A percentile compares a stretch with the other conserved stretches of the same genome.
phyloP scores from a whole-genome alignment of 179 eudicot genomes.

The Beta macrorhiza region DNA sequence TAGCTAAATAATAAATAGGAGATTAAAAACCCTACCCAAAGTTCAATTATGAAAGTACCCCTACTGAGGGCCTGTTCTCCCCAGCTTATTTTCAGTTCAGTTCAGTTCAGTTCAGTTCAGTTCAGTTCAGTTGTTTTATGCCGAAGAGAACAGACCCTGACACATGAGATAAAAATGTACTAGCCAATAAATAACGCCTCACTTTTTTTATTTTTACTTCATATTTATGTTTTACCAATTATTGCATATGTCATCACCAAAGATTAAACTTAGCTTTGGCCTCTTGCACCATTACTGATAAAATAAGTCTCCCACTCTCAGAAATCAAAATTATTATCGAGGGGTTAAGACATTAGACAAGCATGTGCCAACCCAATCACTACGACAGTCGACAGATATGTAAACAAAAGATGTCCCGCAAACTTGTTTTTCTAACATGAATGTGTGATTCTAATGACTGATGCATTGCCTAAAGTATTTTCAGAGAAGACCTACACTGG shows the following conservation, averaged over 20 bases:
- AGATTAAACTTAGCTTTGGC: neutral
- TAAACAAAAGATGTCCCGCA: neutral
- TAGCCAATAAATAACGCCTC: too few relatives aligned
- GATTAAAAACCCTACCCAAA: too few relatives aligned
- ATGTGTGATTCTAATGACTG: neutral
- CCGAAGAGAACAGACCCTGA: too few relatives aligned
- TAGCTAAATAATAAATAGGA: too few relatives aligned
- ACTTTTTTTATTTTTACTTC: neutral
- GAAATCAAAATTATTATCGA: conserved; percentile 16
- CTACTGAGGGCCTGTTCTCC: too few relatives aligned
- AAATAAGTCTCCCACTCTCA: neutral
- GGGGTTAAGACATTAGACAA: conserved; percentile 14
- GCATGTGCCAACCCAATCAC: conserved; percentile 25
- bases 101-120: too few relatives aligned
- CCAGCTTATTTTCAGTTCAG: too few relatives aligned
- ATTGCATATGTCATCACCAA: neutral
- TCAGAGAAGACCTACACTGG: neutral
- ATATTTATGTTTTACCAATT: neutral
- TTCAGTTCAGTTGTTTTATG: too few relatives aligned
- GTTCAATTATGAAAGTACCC: too few relatives aligned
- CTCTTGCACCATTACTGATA: neutral
- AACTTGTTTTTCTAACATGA: neutral
- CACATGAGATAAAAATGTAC: too few relatives aligned
- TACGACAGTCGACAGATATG: neutral
- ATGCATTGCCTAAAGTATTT: neutral